These are phyloP conservation scores for Botrytis fabae DNA, from an alignment of 2,329 filamentous ascomycete genomes.

Conservation along the genomic window DNA sequence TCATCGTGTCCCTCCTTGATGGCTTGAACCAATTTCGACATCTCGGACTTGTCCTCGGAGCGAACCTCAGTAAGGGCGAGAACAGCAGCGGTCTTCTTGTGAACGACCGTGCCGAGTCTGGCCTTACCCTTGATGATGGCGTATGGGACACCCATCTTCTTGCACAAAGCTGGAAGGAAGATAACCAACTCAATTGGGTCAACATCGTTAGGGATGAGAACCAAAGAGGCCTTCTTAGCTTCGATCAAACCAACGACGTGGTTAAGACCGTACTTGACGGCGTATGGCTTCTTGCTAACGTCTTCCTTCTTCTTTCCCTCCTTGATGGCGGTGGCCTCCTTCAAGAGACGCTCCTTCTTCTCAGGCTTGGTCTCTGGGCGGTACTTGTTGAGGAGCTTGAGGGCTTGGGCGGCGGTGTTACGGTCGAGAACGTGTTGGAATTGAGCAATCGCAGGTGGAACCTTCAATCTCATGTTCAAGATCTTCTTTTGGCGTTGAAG, in stretches of 20 bases:
- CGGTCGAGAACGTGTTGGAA: conserved; percentile 97
- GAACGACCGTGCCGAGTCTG: conserved; percentile 95
- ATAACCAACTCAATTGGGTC: conserved; percentile 99
- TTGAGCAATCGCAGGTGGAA: conserved; percentile 94
- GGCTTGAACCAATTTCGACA: conserved; percentile 92
- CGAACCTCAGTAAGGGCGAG: conserved; percentile 95
- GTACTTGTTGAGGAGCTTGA: conserved; percentile 99
- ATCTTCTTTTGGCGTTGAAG: conserved; percentile 87
- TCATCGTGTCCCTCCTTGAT: conserved; percentile 98
- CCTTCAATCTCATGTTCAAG: conserved; percentile 97
- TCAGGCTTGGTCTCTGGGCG: conserved; percentile 97
- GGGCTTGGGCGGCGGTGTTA: conserved; percentile 93
- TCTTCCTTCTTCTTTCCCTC: conserved; percentile 99
- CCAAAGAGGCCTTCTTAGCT: conserved; percentile 99
- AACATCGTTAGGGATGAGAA: conserved; percentile 98
- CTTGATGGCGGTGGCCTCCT: conserved; percentile 96
- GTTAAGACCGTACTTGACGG: conserved; percentile 99
- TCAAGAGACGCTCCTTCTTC: conserved; percentile 99
- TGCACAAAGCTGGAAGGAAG: conserved; percentile 98
- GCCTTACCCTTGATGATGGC: conserved; percentile 99
- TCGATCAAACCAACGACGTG: conserved; percentile 96
- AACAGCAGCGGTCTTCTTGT: conserved; percentile 99
- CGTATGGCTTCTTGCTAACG: conserved; percentile 99
- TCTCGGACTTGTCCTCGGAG: conserved; percentile 96
- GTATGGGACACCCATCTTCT: conserved; percentile 99